phyloP scores from a whole-genome alignment of 148 eudicot species.

The Rhododendron griersonianum region DNA sequence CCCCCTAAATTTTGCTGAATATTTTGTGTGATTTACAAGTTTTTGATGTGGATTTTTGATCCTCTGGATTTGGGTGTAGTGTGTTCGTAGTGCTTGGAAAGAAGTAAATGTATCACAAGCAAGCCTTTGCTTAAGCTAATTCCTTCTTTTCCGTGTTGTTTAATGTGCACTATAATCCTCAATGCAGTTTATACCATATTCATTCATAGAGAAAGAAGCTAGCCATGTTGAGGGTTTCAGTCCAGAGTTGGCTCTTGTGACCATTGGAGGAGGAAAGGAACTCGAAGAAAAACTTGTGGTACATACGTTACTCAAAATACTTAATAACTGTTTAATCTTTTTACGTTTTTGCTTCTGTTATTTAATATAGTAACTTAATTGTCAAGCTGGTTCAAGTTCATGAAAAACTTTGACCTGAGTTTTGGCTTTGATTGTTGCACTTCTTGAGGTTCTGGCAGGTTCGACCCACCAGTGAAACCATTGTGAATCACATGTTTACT shows the following conservation, averaged over 20 bases:
- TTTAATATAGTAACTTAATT: not conserved
- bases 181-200: slow-evolving; percentile 92
- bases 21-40: not conserved
- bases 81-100: not conserved
- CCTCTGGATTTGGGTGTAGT: not conserved
- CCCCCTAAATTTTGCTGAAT: not conserved
- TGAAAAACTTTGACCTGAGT: slow-evolving; percentile 39
- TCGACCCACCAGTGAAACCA: slow-evolving; percentile 99
- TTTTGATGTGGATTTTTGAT: not conserved
- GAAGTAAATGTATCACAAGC: not conserved
- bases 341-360: not conserved
- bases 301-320: slow-evolving; percentile 16
- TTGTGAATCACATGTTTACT: slow-evolving; percentile 98
- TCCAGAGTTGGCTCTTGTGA: slow-evolving; percentile 97
- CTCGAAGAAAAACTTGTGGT: slow-evolving; percentile 99
- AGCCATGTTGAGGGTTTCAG: slow-evolving; percentile 99
- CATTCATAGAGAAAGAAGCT: slow-evolving; percentile 99
- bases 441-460: slow-evolving; percentile 99
- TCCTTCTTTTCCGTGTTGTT: not conserved
- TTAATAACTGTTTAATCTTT: not conserved
- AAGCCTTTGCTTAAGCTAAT: not conserved
- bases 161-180: not conserved
- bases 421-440: slow-evolving; percentile 78
- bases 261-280: slow-evolving; percentile 97
- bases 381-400: slow-evolving; percentile 6